These are phyloP conservation scores for Aspergillus saccharolyticus DNA, from an alignment of 495 filamentous ascomycete genomes.

Conservation along the genomic window DNA sequence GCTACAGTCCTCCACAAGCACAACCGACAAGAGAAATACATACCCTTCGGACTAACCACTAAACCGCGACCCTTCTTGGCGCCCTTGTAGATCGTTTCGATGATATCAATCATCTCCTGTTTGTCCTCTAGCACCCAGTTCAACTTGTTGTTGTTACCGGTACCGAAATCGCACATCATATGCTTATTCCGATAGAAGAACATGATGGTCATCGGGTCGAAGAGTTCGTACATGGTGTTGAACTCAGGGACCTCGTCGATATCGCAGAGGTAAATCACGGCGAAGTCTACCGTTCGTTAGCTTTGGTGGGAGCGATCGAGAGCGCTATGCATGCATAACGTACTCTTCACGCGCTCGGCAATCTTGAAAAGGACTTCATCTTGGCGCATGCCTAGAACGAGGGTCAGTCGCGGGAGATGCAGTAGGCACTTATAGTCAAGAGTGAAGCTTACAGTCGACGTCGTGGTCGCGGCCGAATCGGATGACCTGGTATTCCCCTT, in stretches of 20 bases:
- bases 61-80: constrained; percentile 95
- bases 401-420: constrained; percentile 11
- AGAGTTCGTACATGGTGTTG: constrained; percentile 87
- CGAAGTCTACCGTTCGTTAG: constrained; percentile 34
- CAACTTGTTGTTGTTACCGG: constrained; percentile 97
- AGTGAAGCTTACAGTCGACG: constrained; percentile 44
- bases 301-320: background rate
- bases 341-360: constrained; percentile 43
- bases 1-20: constrained; percentile 6
- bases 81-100: constrained; percentile 95
- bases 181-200: constrained; percentile 99
- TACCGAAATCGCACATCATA: constrained; percentile 98
- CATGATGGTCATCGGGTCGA: constrained; percentile 68
- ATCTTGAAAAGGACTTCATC: constrained; percentile 87
- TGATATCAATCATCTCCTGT: constrained; percentile 97
- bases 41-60: constrained; percentile 89
- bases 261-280: constrained; percentile 95
- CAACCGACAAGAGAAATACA: constrained; percentile 1
- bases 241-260: constrained; percentile 95
- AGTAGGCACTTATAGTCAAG: background rate
- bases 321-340: constrained; percentile 12
- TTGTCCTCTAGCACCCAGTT: constrained; percentile 98
- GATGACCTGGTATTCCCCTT: constrained; percentile 40
- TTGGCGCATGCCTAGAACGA: constrained; percentile 66
- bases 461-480: constrained; percentile 81